Conservation (phyloP, 1,284 basidiomycete species). For the Marasmius sp. region DNA sequence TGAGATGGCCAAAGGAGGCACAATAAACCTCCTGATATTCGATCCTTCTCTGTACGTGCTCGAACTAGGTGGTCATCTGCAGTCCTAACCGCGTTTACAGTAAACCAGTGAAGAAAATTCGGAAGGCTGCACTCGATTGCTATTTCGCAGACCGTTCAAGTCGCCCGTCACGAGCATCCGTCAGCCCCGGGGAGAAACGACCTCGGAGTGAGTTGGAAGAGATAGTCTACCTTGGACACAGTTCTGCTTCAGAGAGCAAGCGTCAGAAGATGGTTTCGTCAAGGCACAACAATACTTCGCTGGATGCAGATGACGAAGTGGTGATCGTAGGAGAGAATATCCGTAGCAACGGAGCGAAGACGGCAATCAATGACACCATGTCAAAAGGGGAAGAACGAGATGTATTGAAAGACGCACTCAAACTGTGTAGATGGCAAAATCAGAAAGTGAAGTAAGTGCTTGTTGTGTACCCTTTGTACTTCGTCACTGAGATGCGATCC, state of each 20-base stretch:
- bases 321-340: slow-evolving; percentile 34
- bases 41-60: slow-evolving; percentile 71
- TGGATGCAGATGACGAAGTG: slow-evolving; percentile 33
- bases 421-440: slow-evolving; percentile 48
- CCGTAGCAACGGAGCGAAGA: slow-evolving; percentile 8
- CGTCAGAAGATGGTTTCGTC: slow-evolving; percentile 1
- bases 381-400: not conserved
- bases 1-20: slow-evolving; percentile 59
- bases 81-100: slow-evolving; percentile 14
- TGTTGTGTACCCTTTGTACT: not conserved
- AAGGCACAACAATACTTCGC: not conserved
- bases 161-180: not conserved
- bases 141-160: not conserved
- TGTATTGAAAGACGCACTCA: slow-evolving; percentile 35
- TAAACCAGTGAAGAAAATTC: slow-evolving; percentile 18
- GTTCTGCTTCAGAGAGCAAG: not conserved
- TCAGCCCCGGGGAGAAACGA: slow-evolving; percentile 1
- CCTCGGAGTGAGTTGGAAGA: not conserved
- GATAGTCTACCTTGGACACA: not conserved
- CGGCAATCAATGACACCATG: not conserved
- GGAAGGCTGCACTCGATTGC: slow-evolving; percentile 33
- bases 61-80: not conserved
- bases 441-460: slow-evolving; percentile 47
- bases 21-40: slow-evolving; percentile 68
- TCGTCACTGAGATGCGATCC: slow-evolving; percentile 16